phyloP scores from a whole-genome alignment of 768 basidiomycete species.

The Arthromyces matolae region DNA sequence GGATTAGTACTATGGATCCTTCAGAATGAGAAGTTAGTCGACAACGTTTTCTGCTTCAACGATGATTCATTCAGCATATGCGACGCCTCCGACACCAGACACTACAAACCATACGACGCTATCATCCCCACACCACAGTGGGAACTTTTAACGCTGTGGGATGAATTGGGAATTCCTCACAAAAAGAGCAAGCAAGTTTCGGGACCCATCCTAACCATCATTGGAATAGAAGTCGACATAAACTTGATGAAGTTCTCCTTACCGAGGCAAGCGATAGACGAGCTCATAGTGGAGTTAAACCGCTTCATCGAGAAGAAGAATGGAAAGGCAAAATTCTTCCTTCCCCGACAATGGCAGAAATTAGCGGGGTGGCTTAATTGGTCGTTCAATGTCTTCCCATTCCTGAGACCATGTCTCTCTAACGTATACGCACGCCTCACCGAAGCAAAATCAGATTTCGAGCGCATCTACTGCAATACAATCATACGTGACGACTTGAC shows the following conservation, averaged over 20 bases:
- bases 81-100: too few species aligned
- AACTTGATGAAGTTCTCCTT: background rate
- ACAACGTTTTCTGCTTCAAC: too few species aligned
- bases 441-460: background rate
- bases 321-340: background rate
- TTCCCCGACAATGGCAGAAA: constrained; percentile 15
- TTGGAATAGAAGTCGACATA: background rate
- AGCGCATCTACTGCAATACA: constrained; percentile 22
- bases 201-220: background rate
- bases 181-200: constrained; percentile 11
- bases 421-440: constrained; percentile 29
- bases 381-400: constrained; percentile 36
- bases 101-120: too few species aligned
- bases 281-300: constrained; percentile 22
- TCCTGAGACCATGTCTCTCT: constrained; percentile 29
- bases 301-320: constrained; percentile 21
- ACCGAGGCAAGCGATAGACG: constrained; percentile 19
- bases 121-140: too few species aligned
- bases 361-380: constrained; percentile 38
- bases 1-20: background rate
- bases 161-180: too few species aligned
- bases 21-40: background rate
- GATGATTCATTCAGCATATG: too few species aligned
- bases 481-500: constrained; percentile 18
- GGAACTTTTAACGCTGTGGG: too few species aligned